Conservation (phyloP, 148 eudicot genomes). For the Amaranthus palmeri region DNA sequence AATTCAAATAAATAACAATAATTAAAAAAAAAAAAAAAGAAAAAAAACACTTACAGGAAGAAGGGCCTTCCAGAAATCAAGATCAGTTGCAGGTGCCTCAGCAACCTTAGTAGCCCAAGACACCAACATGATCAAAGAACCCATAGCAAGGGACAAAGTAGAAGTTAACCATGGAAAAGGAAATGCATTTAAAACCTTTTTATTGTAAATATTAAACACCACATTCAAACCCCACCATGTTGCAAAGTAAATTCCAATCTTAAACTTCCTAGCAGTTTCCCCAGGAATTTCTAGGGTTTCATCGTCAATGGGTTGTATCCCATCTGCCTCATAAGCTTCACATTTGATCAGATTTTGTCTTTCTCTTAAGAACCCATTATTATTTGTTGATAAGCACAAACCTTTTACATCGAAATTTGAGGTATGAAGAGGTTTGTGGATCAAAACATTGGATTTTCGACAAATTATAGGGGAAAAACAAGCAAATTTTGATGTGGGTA, state of each 20-base stretch:
- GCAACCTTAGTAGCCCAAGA: conserved; percentile 73
- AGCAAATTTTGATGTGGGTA: conserved; percentile 31
- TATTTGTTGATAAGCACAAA: conserved; percentile 20
- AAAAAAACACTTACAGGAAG: conserved; percentile 50
- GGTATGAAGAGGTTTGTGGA: conserved; percentile 45
- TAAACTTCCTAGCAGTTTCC: conserved; percentile 66
- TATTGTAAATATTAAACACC: conserved; percentile 83
- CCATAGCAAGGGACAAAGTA: conserved; percentile 79
- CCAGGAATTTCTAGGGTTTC: conserved; percentile 13
- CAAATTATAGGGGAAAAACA: conserved; percentile 23
- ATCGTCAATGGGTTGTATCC: conserved; percentile 37
- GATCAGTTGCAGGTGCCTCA: conserved; percentile 73
- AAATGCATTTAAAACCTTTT: conserved; percentile 89
- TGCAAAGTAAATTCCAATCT: conserved; percentile 81
- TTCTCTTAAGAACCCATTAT: conserved; percentile 20
- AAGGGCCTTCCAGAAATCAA: conserved; percentile 84
- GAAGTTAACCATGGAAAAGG: conserved; percentile 96
- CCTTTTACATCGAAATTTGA: conserved; percentile 34
- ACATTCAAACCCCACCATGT: conserved; percentile 97
- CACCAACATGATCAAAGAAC: conserved; percentile 81
- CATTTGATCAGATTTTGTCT: conserved; percentile 39
- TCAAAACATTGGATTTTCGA: conserved; percentile 32
- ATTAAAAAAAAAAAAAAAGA: too few relatives aligned
- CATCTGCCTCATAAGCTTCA: conserved; percentile 79
- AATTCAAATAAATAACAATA: too few relatives aligned